A percentile compares a stretch with the other conserved stretches of the same genome.
These are phyloP conservation scores for Geotrichum bryndzae DNA, from an alignment of 1,139 yeast species.

Conservation along the genomic window DNA sequence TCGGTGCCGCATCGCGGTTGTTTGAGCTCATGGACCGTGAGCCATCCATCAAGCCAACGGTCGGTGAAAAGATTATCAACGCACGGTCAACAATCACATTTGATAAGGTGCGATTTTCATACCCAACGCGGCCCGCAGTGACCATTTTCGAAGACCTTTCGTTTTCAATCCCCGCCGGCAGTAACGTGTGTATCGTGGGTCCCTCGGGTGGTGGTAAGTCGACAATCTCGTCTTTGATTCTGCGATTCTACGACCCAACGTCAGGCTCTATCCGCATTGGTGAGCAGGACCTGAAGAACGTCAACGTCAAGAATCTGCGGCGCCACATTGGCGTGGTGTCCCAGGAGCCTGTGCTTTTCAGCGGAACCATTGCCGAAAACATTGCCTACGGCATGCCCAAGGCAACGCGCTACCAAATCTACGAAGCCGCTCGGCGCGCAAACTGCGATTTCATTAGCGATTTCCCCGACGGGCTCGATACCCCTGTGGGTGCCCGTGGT, in stretches of 20 bases:
- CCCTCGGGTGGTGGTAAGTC: constrained; percentile 97
- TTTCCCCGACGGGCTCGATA: constrained; percentile 77
- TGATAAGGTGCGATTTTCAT: constrained; percentile 61
- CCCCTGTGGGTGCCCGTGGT: constrained; percentile 80
- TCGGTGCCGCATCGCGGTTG: constrained; percentile 90
- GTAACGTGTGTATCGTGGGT: constrained; percentile 89
- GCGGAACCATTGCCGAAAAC: constrained; percentile 83
- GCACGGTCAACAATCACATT: constrained; percentile 54
- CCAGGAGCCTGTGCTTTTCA: constrained; percentile 89
- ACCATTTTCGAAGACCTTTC: constrained; percentile 59
- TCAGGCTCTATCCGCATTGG: constrained; percentile 64
- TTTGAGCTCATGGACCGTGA: constrained; percentile 79
- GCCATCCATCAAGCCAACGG: constrained; percentile 59
- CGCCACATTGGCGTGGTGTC: constrained; percentile 79
- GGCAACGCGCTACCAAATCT: constrained; percentile 58
- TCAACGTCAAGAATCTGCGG: constrained; percentile 70
- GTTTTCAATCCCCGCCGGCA: constrained; percentile 69
- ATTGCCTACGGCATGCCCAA: constrained; percentile 64
- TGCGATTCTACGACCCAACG: constrained; percentile 76
- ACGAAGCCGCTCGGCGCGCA: constrained; percentile 68
- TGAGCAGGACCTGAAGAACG: constrained; percentile 57
- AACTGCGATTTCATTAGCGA: constrained; percentile 70
- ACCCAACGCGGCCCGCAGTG: constrained; percentile 81
- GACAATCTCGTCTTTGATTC: constrained; percentile 71
- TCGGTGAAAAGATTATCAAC: constrained; percentile 45